These are phyloP conservation scores for Wickerhamomyces canadensis DNA, from an alignment of 805 yeast species.

Conservation along the genomic window DNA sequence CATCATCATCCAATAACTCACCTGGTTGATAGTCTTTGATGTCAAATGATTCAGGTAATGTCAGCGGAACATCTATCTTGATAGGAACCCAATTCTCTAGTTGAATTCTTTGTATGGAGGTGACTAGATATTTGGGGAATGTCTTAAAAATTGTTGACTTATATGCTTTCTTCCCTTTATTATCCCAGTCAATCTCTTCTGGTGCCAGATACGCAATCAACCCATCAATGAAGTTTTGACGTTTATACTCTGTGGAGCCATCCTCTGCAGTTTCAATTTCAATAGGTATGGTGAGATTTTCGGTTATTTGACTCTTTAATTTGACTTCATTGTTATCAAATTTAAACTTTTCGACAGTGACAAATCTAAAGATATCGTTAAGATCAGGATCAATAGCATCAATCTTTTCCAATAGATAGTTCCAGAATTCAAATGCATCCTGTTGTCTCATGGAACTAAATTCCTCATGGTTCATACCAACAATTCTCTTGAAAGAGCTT, in stretches of 20 bases:
- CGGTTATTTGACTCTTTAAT: slow-evolving; percentile 49
- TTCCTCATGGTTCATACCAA: slow-evolving; percentile 77
- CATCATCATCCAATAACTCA: slow-evolving; percentile 38
- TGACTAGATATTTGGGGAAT: slow-evolving; percentile 64
- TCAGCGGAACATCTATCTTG: slow-evolving; percentile 71
- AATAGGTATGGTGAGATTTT: slow-evolving; percentile 59
- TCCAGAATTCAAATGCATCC: slow-evolving; percentile 88
- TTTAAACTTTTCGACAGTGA: slow-evolving; percentile 56
- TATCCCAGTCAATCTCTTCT: slow-evolving; percentile 49
- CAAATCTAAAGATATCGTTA: slow-evolving; percentile 56
- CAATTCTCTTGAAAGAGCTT: slow-evolving; percentile 61
- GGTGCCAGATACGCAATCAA: slow-evolving; percentile 46
- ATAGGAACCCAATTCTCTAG: slow-evolving; percentile 85
- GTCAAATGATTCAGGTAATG: slow-evolving; percentile 40
- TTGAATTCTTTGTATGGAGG: slow-evolving; percentile 75
- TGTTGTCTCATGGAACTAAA: slow-evolving; percentile 87
- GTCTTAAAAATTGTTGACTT: slow-evolving; percentile 43
- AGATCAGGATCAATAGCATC: slow-evolving; percentile 36
- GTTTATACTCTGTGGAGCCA: slow-evolving; percentile 40
- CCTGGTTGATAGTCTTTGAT: slow-evolving; percentile 38
- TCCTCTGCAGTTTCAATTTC: slow-evolving; percentile 36
- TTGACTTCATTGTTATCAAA: slow-evolving; percentile 51
- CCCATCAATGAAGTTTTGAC: slow-evolving; percentile 32
- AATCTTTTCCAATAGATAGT: slow-evolving; percentile 57
- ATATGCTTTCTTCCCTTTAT: slow-evolving; percentile 15